These are phyloP conservation scores for Xylariaceae sp. DNA, from an alignment of 2,329 filamentous ascomycete species.

Conservation along the genomic window DNA sequence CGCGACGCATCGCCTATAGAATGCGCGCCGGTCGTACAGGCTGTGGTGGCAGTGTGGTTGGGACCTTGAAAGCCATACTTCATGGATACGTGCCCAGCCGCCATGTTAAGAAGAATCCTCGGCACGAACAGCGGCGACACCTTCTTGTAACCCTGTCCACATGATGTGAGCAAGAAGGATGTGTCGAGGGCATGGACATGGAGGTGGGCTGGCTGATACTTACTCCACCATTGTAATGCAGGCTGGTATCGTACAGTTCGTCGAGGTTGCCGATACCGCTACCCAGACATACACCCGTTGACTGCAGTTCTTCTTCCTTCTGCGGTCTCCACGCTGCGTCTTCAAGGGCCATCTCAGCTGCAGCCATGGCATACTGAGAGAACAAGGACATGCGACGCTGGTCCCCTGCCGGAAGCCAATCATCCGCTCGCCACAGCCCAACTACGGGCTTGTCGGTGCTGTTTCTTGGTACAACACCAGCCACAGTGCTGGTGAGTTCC, in stretches of 20 bases:
- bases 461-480: constrained; percentile 65
- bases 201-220: too few species aligned
- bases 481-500: constrained; percentile 76
- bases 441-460: constrained; percentile 27
- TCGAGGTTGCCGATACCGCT: constrained; percentile 94
- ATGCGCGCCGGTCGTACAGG: constrained; percentile 93
- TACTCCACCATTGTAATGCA: constrained; percentile 70
- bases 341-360: constrained; percentile 75
- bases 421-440: constrained; percentile 43
- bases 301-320: constrained; percentile 58
- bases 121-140: constrained; percentile 93
- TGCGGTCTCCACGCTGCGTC: constrained; percentile 73
- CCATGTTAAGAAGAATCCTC: constrained; percentile 87
- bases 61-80: constrained; percentile 83
- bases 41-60: constrained; percentile 88
- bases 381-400: constrained; percentile 83
- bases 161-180: constrained; percentile 8
- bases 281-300: constrained; percentile 84
- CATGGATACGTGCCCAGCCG: constrained; percentile 92
- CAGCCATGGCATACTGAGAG: constrained; percentile 84
- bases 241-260: constrained; percentile 77
- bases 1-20: constrained; percentile 91
- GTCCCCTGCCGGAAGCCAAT: constrained; percentile 50
- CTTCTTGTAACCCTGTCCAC: constrained; percentile 73
- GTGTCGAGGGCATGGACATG: too few species aligned